Evolutionary conservation across 768 basidiomycete species (phyloP).

Genomic region (Phaeotremella skinneri): DNA sequence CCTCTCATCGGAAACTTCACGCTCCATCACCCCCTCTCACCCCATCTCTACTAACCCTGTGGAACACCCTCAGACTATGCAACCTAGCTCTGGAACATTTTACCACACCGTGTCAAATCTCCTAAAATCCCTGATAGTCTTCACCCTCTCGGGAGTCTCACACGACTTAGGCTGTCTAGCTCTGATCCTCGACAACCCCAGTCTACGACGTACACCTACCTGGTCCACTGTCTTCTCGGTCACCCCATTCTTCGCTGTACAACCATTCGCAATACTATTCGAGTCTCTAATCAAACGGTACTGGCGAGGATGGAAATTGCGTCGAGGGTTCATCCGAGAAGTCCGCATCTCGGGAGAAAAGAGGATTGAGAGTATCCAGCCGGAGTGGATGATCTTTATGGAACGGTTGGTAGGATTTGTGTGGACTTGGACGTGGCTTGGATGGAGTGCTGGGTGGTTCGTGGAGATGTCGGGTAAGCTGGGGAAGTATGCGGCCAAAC

Average conservation of each 20-base stretch:
- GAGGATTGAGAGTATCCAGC: neutral
- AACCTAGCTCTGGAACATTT: neutral
- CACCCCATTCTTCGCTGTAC: slow-evolving; percentile 39
- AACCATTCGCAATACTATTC: slow-evolving; percentile 34
- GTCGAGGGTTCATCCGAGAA: neutral
- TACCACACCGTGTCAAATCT: slow-evolving; percentile 26
- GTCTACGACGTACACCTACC: neutral
- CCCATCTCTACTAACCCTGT: slow-evolving; percentile 18
- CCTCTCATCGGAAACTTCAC: neutral
- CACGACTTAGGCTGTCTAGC: slow-evolving; percentile 32
- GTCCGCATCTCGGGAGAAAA: neutral
- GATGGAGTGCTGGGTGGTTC: slow-evolving; percentile 37
- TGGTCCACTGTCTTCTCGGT: slow-evolving; percentile 12
- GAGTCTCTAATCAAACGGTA: slow-evolving; percentile 35
- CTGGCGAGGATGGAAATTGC: slow-evolving; percentile 19
- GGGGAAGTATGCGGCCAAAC: slow-evolving; percentile 20
- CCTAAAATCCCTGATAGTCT: slow-evolving; percentile 41
- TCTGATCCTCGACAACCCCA: slow-evolving; percentile 9
- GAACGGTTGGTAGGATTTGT: slow-evolving; percentile 38
- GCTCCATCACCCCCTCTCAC: slow-evolving; percentile 24
- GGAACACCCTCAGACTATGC: neutral
- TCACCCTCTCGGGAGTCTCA: slow-evolving; percentile 30
- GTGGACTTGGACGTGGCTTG: slow-evolving; percentile 42
- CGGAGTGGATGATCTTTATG: slow-evolving; percentile 22
- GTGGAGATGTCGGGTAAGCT: slow-evolving; percentile 33